phyloP scores from a whole-genome alignment of 805 yeast genomes.

The Barnettozyma californica region DNA sequence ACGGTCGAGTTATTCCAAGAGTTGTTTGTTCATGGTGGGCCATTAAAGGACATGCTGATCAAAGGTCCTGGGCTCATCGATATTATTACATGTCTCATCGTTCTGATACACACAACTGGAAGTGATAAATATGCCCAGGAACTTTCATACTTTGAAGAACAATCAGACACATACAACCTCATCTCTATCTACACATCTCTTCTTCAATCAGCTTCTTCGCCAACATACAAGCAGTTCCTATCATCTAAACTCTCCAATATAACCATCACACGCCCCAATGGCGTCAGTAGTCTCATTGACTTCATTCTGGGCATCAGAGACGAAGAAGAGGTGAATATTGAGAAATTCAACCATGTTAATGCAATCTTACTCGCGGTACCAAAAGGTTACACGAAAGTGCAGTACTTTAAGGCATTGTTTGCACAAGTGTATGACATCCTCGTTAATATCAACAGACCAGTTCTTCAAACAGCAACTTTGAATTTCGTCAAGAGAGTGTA shows the following conservation, averaged over 20 bases:
- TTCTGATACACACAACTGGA: conserved; percentile 28
- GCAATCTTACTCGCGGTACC: conserved; percentile 64
- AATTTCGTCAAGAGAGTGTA: conserved; percentile 50
- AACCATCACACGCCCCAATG: conserved; percentile 57
- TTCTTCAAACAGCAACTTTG: conserved; percentile 50
- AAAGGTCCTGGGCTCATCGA: conserved; percentile 69
- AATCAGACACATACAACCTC: conserved; percentile 64
- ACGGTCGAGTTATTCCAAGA: conserved; percentile 21
- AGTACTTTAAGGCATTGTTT: conserved; percentile 57
- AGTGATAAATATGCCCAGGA: conserved; percentile 21
- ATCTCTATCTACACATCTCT: conserved; percentile 56
- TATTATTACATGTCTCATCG: conserved; percentile 43
- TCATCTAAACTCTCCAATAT: conserved; percentile 46
- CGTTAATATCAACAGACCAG: conserved; percentile 54
- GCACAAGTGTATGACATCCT: conserved; percentile 58
- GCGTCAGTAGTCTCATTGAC: conserved; percentile 71
- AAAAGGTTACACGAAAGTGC: conserved; percentile 34
- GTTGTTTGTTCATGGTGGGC: conserved; percentile 25
- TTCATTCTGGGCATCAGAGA: conserved; percentile 74
- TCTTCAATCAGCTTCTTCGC: conserved; percentile 42
- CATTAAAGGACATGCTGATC: conserved; percentile 40
- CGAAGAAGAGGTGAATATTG: conserved; percentile 59
- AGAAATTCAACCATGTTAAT: conserved; percentile 63
- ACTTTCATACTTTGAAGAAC: conserved; percentile 31
- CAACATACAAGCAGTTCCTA: conserved; percentile 42